phyloP scores from a whole-genome alignment of 2,329 filamentous ascomycete genomes.

The Cryphonectria carpinicola region DNA sequence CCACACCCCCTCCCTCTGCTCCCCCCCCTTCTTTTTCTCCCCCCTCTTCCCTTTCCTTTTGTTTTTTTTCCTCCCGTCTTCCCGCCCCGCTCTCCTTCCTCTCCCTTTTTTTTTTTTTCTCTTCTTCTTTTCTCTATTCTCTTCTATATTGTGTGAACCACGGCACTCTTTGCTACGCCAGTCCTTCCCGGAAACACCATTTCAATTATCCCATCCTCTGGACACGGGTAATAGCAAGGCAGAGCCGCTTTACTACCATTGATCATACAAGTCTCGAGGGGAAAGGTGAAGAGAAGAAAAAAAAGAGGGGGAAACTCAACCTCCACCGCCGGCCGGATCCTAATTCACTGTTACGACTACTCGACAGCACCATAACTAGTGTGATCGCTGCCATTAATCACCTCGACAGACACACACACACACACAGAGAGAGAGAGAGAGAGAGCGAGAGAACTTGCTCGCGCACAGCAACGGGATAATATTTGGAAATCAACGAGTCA shows the following conservation, averaged over 20 bases:
- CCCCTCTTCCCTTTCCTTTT: background rate
- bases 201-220: background rate
- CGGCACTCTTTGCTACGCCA: constrained; percentile 12
- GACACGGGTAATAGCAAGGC: constrained; percentile 18
- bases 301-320: background rate
- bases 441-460: background rate
- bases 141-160: constrained; percentile 7
- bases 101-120: constrained; percentile 3
- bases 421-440: background rate
- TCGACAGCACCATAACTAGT: constrained; percentile 1
- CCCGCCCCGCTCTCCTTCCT: constrained; percentile 26
- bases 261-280: background rate
- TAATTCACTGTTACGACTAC: constrained; percentile 3
- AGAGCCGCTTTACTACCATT: constrained; percentile 15
- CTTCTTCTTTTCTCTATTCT: background rate
- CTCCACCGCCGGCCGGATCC: constrained; percentile 25
- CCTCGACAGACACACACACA: background rate
- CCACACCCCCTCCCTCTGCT: too few relatives aligned
- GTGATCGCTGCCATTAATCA: background rate
- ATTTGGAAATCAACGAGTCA: constrained; percentile 27
- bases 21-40: too few relatives aligned
- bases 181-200: constrained; percentile 3
- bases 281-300: background rate
- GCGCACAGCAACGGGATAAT: background rate
- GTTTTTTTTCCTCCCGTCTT: background rate